Evolutionary conservation across 805 yeast species (phyloP).

Genomic region (Ogataea philodendri): DNA sequence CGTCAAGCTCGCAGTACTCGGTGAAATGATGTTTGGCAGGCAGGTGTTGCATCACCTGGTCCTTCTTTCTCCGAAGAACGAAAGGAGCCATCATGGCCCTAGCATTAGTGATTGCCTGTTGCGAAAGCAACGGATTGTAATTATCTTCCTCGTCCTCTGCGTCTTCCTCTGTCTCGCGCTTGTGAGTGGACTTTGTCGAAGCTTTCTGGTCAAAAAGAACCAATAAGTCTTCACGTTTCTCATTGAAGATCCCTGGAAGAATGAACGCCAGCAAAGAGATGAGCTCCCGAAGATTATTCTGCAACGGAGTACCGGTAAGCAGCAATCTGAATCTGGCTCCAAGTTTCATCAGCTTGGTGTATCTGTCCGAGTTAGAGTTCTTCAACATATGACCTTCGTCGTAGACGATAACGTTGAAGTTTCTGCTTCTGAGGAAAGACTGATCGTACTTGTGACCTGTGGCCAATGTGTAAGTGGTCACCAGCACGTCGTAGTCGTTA

Average conservation of each 20-base stretch:
- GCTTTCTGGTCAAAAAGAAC: constrained; percentile 86
- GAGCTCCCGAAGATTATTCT: constrained; percentile 85
- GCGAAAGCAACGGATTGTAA: constrained; percentile 79
- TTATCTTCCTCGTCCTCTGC: constrained; percentile 38
- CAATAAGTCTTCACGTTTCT: constrained; percentile 77
- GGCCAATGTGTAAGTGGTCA: constrained; percentile 91
- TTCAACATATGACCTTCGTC: constrained; percentile 98
- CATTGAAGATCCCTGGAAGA: constrained; percentile 76
- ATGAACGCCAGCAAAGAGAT: constrained; percentile 90
- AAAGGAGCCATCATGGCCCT: constrained; percentile 98
- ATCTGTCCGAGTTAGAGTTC: constrained; percentile 84
- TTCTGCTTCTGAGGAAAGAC: constrained; percentile 67
- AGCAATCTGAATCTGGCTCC: constrained; percentile 80
- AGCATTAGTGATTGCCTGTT: constrained; percentile 89
- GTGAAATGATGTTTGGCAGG: constrained; percentile 72
- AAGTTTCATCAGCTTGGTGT: constrained; percentile 79
- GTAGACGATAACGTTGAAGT: constrained; percentile 85
- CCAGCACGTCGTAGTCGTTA: constrained; percentile 75
- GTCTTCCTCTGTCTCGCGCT: constrained; percentile 17
- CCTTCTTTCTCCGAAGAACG: constrained; percentile 86
- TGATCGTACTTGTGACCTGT: constrained; percentile 82
- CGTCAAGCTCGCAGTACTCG: constrained; percentile 62
- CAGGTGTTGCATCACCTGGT: constrained; percentile 84
- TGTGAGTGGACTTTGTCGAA: constrained; percentile 49
- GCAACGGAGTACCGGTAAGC: constrained; percentile 96